Evolutionary conservation across 352 stramenopile species (phyloP).

Genomic region (Phytophthora pisi): DNA sequence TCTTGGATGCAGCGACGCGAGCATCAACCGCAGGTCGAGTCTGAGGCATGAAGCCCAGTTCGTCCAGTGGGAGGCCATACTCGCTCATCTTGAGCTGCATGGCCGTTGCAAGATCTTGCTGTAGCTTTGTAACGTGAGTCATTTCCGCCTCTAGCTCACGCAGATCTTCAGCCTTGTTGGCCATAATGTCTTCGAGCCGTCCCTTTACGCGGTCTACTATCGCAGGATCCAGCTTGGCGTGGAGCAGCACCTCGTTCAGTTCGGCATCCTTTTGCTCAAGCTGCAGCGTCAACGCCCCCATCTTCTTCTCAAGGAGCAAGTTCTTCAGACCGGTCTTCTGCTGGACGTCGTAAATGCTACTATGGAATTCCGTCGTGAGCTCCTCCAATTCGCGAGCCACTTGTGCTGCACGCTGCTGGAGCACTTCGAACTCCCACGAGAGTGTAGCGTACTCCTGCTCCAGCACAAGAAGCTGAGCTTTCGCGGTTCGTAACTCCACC

Average conservation of each 20-base stretch:
- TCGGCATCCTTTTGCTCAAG: constrained; percentile 93
- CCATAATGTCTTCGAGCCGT: constrained; percentile 91
- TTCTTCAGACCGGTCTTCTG: constrained; percentile 95
- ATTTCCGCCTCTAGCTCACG: constrained; percentile 86
- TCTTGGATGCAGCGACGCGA: constrained; percentile 13
- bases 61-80: constrained; percentile 89
- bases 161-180: constrained; percentile 86
- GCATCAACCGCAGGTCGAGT: constrained; percentile 28
- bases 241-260: constrained; percentile 91
- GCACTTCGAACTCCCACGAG: constrained; percentile 94
- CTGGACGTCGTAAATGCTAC: constrained; percentile 92
- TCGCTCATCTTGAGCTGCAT: constrained; percentile 90
- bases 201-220: constrained; percentile 86
- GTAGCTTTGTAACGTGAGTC: constrained; percentile 65
- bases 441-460: constrained; percentile 91
- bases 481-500: constrained; percentile 63
- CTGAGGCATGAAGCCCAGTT: constrained; percentile 79
- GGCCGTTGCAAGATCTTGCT: constrained; percentile 83
- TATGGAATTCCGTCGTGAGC: constrained; percentile 89
- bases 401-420: constrained; percentile 88
- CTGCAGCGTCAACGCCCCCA: constrained; percentile 79
- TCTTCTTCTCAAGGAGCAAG: constrained; percentile 95
- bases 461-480: constrained; percentile 81
- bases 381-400: constrained; percentile 90
- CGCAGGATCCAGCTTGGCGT: constrained; percentile 90